These are phyloP conservation scores for Coelastrella sp. DNA, from an alignment of 139 green algal species.

Conservation along the genomic window DNA sequence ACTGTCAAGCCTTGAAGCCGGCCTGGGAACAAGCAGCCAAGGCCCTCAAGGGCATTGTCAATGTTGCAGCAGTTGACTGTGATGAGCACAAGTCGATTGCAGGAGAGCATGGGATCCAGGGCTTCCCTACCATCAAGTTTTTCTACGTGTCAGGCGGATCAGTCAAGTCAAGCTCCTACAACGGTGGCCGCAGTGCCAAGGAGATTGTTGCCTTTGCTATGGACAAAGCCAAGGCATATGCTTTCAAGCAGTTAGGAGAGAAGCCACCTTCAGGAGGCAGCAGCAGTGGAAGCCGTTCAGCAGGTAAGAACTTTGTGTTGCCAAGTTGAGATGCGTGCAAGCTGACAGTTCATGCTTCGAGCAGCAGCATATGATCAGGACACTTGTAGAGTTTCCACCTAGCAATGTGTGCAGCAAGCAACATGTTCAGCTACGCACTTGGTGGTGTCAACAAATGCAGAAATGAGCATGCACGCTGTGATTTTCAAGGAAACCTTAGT, in stretches of 20 bases:
- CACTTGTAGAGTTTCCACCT: too few species aligned
- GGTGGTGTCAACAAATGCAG: too few species aligned
- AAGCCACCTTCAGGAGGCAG: constrained; percentile 49
- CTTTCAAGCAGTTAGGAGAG: constrained; percentile 63
- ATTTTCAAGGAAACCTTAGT: too few species aligned
- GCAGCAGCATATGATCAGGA: too few species aligned
- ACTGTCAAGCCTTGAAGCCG: constrained; percentile 53
- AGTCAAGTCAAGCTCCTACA: constrained; percentile 78
- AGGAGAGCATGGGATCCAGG: constrained; percentile 66
- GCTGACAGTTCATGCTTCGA: too few species aligned
- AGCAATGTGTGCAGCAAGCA: too few species aligned
- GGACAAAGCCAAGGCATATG: constrained; percentile 72
- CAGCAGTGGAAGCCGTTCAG: constrained; percentile 21
- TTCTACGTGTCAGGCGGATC: constrained; percentile 66
- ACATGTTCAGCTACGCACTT: too few species aligned
- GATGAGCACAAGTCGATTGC: constrained; percentile 72
- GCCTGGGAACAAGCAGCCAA: constrained; percentile 73
- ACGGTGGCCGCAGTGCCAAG: constrained; percentile 76
- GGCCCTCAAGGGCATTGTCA: constrained; percentile 78
- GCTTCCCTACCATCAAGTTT: constrained; percentile 93
- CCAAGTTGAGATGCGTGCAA: too few species aligned
- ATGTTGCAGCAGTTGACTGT: constrained; percentile 78
- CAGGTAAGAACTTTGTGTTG: too few species aligned
- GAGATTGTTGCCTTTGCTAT: constrained; percentile 85
- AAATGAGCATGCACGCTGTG: too few species aligned